Evolutionary conservation across 331 rosid species (phyloP).

Genomic region (Arachis monticola): DNA sequence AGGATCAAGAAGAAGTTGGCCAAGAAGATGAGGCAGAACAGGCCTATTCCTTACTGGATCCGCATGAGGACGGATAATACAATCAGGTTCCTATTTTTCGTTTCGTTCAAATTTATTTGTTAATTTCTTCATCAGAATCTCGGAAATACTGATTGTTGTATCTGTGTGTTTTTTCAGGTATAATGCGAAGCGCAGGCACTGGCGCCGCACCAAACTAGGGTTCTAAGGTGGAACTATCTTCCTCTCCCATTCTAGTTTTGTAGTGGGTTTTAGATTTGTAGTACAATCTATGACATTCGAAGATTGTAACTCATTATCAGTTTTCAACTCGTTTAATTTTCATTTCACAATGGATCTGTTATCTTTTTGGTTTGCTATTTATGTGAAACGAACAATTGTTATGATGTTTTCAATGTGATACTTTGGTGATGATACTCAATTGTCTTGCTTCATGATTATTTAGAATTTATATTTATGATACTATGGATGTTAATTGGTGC

Average conservation of each 20-base stretch:
- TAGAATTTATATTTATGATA: not conserved
- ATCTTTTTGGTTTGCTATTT: not conserved
- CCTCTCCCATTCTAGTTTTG: conserved; percentile 56
- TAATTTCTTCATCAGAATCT: not conserved
- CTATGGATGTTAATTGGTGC: not conserved
- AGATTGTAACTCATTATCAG: conserved; percentile 11
- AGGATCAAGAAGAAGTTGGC: conserved; percentile 88
- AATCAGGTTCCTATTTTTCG: conserved; percentile 53
- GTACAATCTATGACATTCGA: not conserved
- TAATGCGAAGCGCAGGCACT: conserved; percentile 92
- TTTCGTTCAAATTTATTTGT: no score
- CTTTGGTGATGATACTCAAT: not conserved
- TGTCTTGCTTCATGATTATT: not conserved
- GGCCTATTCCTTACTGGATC: conserved; percentile 90
- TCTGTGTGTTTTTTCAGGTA: conserved; percentile 48
- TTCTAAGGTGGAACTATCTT: conserved; percentile 59
- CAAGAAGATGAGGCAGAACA: conserved; percentile 93
- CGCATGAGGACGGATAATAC: conserved; percentile 87
- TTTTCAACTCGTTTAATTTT: not conserved
- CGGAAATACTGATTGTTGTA: not conserved
- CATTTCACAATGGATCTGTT: not conserved
- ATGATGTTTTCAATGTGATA: not conserved
- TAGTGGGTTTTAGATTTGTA: not conserved
- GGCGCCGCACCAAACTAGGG: conserved; percentile 97
- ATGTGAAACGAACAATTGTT: not conserved